phyloP scores from a whole-genome alignment of 208 protist species.

The Borovskyia barvae region DNA sequence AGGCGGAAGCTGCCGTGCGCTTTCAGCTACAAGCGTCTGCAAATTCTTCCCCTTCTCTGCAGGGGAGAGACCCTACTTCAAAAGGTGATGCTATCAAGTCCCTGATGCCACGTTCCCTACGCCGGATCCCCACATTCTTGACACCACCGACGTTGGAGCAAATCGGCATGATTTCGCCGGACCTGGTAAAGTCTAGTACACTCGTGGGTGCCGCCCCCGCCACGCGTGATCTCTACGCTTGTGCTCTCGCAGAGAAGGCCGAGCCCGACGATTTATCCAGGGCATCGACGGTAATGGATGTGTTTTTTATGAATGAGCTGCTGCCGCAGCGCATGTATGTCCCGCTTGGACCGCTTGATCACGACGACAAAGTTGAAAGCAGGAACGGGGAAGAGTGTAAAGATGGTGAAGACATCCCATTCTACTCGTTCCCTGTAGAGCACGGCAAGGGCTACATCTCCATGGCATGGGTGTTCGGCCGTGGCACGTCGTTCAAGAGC shows the following conservation, averaged over 20 bases:
- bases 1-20: constrained; percentile 27
- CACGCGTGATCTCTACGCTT: constrained; percentile 8
- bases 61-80: too few relatives aligned
- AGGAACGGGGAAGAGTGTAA: background rate
- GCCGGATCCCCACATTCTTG: constrained; percentile 56
- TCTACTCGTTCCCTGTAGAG: constrained; percentile 78
- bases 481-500: constrained; percentile 60
- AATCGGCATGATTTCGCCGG: constrained; percentile 44
- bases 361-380: background rate
- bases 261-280: constrained; percentile 6
- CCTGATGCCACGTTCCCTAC: constrained; percentile 24
- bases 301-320: constrained; percentile 40
- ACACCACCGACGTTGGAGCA: constrained; percentile 51
- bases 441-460: constrained; percentile 76
- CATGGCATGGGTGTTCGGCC: constrained; percentile 83
- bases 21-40: background rate
- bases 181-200: constrained; percentile 29
- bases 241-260: constrained; percentile 5
- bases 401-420: constrained; percentile 24
- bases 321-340: constrained; percentile 48
- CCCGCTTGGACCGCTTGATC: constrained; percentile 14
- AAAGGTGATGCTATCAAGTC: background rate
- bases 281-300: constrained; percentile 28
- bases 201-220: constrained; percentile 18
- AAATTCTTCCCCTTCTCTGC: background rate